These are phyloP conservation scores for Kodamaea sp. DNA, from an alignment of 1,139 yeast genomes.

Conservation along the genomic window DNA sequence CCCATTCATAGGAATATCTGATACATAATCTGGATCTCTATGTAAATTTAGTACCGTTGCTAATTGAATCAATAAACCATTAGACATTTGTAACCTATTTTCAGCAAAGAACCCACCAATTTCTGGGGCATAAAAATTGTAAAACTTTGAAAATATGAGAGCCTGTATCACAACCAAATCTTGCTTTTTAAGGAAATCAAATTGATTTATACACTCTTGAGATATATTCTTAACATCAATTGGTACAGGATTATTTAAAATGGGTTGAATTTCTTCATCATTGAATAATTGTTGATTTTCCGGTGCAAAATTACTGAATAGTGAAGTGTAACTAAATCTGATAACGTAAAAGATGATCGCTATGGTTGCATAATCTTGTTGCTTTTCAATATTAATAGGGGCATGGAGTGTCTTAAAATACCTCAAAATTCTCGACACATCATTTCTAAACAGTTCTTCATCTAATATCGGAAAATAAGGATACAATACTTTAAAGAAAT, in stretches of 20 bases:
- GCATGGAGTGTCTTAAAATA: slow-evolving; percentile 1
- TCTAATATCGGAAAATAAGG: slow-evolving; percentile 13
- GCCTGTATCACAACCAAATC: slow-evolving; percentile 19
- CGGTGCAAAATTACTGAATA: slow-evolving; percentile 7
- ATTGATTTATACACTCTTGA: slow-evolving; percentile 15
- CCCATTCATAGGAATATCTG: slow-evolving; percentile 7
- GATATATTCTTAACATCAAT: slow-evolving; percentile 18
- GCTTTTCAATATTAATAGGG: slow-evolving; percentile 3
- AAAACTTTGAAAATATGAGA: slow-evolving; percentile 20
- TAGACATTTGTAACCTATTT: slow-evolving; percentile 9
- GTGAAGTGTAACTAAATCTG: slow-evolving; percentile 10
- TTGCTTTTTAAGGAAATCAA: slow-evolving; percentile 11
- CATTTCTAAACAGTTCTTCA: slow-evolving; percentile 9
- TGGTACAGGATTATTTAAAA: slow-evolving; percentile 17
- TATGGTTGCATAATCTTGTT: slow-evolving; percentile 11
- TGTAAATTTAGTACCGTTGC: slow-evolving; percentile 13
- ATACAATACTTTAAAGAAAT: slow-evolving; percentile 11
- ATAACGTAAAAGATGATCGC: slow-evolving; percentile 8
- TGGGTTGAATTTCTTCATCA: slow-evolving; percentile 1
- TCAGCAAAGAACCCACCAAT: slow-evolving; percentile 19
- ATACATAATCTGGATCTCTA: slow-evolving; percentile 15
- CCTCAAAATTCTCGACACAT: slow-evolving; percentile 8
- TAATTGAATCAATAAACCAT: slow-evolving; percentile 13
- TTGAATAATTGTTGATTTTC: slow-evolving; percentile 1
- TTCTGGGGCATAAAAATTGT: slow-evolving; percentile 29